Percentiles rank a stretch among this genome's conserved stretches.
Conservation (phyloP, 148 eudicot species). For the Mesembryanthemum crystallinum region DNA sequence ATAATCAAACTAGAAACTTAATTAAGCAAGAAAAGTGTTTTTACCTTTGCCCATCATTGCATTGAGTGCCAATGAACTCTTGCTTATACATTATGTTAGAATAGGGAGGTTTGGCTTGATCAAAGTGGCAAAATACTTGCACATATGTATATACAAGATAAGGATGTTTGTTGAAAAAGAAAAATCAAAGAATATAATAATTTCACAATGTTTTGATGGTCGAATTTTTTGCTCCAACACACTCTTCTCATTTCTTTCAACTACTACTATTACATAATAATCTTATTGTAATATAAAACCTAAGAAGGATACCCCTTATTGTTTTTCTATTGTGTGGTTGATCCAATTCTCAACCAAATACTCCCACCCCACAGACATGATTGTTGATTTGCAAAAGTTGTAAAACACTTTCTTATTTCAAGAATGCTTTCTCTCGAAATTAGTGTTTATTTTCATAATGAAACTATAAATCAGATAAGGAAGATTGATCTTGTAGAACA, state of each 20-base stretch:
- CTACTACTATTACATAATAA: neutral
- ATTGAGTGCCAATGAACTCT: constrained; percentile 20
- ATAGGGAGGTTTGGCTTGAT: neutral
- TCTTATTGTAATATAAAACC: neutral
- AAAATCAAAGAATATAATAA: constrained; percentile 10
- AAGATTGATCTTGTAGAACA: no score
- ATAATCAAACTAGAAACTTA: neutral
- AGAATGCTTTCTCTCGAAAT: no score
- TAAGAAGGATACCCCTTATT: neutral
- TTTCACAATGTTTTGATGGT: constrained; percentile 30
- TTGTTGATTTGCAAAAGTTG: neutral
- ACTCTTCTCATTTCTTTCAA: constrained; percentile 28
- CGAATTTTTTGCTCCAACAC: constrained; percentile 16
- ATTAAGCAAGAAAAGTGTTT: neutral
- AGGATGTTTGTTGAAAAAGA: neutral
- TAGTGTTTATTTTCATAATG: no score
- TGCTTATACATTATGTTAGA: neutral
- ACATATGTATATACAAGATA: constrained; percentile 14
- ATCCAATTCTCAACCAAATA: constrained; percentile 2
- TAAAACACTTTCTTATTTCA: no score
- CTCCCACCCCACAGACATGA: neutral
- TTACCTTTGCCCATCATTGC: constrained; percentile 24
- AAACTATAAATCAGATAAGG: no score
- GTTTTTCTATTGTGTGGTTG: neutral
- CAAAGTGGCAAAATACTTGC: neutral